Conservation (phyloP, 306 rosid species). For the Lagenaria siceraria region DNA sequence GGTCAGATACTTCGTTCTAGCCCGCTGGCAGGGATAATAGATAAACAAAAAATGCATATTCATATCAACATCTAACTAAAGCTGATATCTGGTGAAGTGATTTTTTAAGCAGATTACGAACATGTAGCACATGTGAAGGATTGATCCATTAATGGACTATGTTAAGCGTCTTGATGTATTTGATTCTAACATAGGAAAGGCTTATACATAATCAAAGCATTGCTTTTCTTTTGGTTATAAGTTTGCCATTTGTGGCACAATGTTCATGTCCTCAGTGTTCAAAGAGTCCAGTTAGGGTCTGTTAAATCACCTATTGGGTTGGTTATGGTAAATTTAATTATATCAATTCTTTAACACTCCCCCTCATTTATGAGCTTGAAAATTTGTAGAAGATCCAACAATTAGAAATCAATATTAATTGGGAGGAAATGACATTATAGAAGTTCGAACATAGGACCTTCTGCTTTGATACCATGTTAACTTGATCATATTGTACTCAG, state of each 20-base stretch:
- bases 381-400: too few species aligned
- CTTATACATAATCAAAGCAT: not conserved
- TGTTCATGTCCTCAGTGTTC: not conserved
- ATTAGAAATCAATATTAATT: too few species aligned
- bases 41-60: not conserved
- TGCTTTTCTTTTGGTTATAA: not conserved
- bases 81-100: not conserved
- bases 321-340: too few species aligned
- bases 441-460: too few species aligned
- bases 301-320: too few species aligned
- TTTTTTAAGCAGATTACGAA: not conserved
- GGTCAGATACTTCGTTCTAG: not conserved
- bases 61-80: not conserved
- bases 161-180: not conserved
- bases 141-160: not conserved
- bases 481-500: constrained; percentile 25
- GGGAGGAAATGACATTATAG: too few species aligned
- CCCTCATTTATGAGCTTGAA: too few species aligned
- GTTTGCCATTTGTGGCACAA: not conserved
- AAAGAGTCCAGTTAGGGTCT: not conserved
- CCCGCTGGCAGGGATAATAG: not conserved
- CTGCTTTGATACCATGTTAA: too few species aligned
- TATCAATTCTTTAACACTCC: too few species aligned
- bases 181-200: not conserved
- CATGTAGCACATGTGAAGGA: not conserved